Conservation (phyloP, 257 asterid species). For the Ligustrum vulgare region DNA sequence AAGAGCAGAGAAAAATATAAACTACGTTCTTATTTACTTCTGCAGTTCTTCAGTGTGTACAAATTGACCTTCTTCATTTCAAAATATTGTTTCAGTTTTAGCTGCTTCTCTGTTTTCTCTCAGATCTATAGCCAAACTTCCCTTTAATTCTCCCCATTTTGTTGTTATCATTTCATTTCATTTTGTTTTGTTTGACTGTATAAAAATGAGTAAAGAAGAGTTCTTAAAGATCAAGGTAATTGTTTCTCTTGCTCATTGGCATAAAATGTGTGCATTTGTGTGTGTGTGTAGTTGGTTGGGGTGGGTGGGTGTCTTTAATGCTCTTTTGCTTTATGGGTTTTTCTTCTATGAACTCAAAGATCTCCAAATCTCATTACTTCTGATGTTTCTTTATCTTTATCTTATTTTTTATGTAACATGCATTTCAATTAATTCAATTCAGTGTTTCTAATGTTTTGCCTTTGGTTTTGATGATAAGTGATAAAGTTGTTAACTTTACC, state of each 20-base stretch:
- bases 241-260: conserved; percentile 19
- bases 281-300: neutral
- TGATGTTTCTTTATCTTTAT: conserved; percentile 1
- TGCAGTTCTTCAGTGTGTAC: neutral
- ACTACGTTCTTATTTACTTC: conserved; percentile 12
- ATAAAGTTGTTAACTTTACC: conserved; percentile 46
- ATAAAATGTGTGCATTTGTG: conserved; percentile 2
- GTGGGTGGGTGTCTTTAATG: neutral
- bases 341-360: conserved; percentile 21
- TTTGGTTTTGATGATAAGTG: conserved; percentile 27
- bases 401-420: conserved; percentile 12
- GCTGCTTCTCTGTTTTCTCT: conserved; percentile 19
- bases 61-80: neutral
- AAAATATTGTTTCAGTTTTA: conserved; percentile 11
- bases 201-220: conserved; percentile 91
- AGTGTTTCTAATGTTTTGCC: conserved; percentile 3
- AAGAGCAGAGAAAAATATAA: neutral
- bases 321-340: conserved; percentile 30
- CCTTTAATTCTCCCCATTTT: conserved; percentile 16
- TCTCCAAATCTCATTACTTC: conserved; percentile 20
- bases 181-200: conserved; percentile 23
- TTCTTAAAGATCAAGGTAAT: conserved; percentile 92
- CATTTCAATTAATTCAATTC: conserved; percentile 18
- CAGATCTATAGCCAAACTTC: conserved; percentile 47
- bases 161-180: conserved; percentile 16